A percentile compares a stretch with the other conserved stretches of the same genome.
phyloP scores from a whole-genome alignment of 1,139 yeast species.

The Taphrina sp. region DNA sequence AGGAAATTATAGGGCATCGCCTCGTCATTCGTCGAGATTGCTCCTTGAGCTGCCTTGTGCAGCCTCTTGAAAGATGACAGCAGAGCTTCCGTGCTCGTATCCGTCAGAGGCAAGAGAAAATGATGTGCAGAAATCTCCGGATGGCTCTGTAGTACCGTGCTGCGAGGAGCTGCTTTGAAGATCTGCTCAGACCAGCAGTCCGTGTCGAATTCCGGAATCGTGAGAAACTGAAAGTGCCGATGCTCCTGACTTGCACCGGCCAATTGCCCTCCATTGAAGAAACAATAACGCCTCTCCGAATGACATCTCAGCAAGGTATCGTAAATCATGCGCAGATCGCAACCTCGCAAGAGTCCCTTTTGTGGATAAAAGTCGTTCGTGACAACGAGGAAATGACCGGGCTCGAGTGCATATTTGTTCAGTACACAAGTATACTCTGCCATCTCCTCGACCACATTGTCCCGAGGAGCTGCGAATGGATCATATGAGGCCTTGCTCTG shows the following conservation, averaged over 20 bases:
- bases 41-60: slow-evolving; percentile 9
- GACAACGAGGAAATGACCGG: slow-evolving; percentile 20
- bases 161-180: background rate
- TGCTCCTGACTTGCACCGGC: slow-evolving; percentile 30
- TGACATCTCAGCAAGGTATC: background rate
- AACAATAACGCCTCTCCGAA: slow-evolving; percentile 4
- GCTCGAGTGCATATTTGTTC: slow-evolving; percentile 25
- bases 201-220: background rate
- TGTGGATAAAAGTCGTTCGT: slow-evolving; percentile 27
- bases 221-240: slow-evolving; percentile 28
- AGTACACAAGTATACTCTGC: slow-evolving; percentile 19
- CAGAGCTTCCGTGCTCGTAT: background rate
- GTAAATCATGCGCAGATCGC: slow-evolving; percentile 19
- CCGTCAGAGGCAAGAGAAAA: slow-evolving; percentile 1
- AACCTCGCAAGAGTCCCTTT: slow-evolving; percentile 12
- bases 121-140: background rate
- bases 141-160: background rate
- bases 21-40: slow-evolving; percentile 5
- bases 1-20: slow-evolving; percentile 27
- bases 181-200: slow-evolving; percentile 15
- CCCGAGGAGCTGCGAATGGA: slow-evolving; percentile 28
- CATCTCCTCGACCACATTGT: slow-evolving; percentile 22
- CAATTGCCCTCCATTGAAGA: slow-evolving; percentile 27
- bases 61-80: background rate
- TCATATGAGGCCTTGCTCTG: background rate